A percentile compares a stretch with the other conserved stretches of the same genome.
phyloP scores from a whole-genome alignment of 2,329 filamentous ascomycete species.

The Tolypocladium guangdongense region DNA sequence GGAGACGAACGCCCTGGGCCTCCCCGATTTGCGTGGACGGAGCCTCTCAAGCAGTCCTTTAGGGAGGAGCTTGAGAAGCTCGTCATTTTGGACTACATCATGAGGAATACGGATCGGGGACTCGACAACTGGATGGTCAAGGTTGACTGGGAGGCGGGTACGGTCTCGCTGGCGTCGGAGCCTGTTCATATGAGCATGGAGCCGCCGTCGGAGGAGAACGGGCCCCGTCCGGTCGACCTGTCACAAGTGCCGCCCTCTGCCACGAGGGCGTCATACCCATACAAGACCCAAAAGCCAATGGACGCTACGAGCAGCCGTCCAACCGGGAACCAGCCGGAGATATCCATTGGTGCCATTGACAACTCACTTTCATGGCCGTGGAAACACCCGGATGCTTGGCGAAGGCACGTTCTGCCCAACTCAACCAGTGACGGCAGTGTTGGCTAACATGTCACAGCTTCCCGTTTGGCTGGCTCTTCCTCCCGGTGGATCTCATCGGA shows the following conservation, averaged over 20 bases:
- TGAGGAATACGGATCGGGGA: conserved; percentile 95
- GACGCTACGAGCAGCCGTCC: conserved; percentile 47
- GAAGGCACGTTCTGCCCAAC: conserved; percentile 30
- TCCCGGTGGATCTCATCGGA: conserved; percentile 91
- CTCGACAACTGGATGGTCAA: conserved; percentile 99
- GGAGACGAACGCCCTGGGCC: conserved; percentile 38
- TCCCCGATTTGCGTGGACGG: conserved; percentile 72
- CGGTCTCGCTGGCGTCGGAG: conserved; percentile 78
- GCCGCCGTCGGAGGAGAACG: conserved; percentile 26
- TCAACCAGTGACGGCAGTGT: neutral
- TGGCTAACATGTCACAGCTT: conserved; percentile 50
- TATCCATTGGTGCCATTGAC: conserved; percentile 86
- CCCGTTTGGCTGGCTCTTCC: conserved; percentile 95
- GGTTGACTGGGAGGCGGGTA: conserved; percentile 74
- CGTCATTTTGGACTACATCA: conserved; percentile 96
- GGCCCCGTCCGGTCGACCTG: conserved; percentile 52
- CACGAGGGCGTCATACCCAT: conserved; percentile 48
- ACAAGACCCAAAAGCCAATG: conserved; percentile 77
- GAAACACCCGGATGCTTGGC: conserved; percentile 92
- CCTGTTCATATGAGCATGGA: conserved; percentile 59
- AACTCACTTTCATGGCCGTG: conserved; percentile 98
- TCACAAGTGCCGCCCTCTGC: conserved; percentile 28
- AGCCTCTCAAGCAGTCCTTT: conserved; percentile 79
- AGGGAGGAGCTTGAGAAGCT: conserved; percentile 93
- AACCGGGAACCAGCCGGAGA: conserved; percentile 41